Evolutionary conservation across 2,329 filamentous ascomycete genomes (phyloP), one percentile per base, ranked within the genome.

Genomic region (Epichloe coenophiala): DNA sequence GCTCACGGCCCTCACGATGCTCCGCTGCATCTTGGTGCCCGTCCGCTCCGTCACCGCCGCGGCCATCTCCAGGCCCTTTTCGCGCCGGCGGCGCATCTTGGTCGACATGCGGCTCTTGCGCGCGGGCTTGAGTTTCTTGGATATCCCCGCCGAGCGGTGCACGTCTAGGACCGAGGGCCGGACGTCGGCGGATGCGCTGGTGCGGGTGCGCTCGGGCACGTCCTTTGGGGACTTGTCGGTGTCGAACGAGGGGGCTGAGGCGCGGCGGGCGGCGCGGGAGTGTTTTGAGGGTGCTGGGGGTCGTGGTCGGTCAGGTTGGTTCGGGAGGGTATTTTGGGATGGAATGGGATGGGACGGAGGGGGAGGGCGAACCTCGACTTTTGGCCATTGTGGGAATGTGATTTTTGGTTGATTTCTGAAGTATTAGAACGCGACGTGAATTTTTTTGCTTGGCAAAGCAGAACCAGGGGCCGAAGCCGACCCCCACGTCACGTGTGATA

Each of bases 211-310:
- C 47, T 11, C 15, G 47, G 27, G 27, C 27, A 76, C 66, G 38
- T 78, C 69, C 62, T 84, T 84, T 21, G 86, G 72, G 6, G 82
- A 84, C 67, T 86, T 86, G 72, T 87, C 83, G 42, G 78, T 77
- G 67, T 86, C 70, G 65, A 87, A 81, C 59, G 80, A 74, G 27
- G 84, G 83, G 4, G 83, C 85, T 15, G 80, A 79, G 45, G 81
- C 85, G 56, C 86, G 81, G 61, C 85, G 79, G 40, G 84, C 84
- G 52, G 84, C 84, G 56, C 86, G 83, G 49, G 86, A 90, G 70
- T 83, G 84, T 52, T 80, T 66, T 4, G 84, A 86, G 39, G 73
- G 72, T 50, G 71, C 81, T 86, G 61, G 11, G 5, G 5, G 27
- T 3, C 9, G 17, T 19, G 38, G 38, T 43, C 11, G 35, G 45